These are phyloP conservation scores for Ophiostoma angusticollis DNA, from an alignment of 2,329 filamentous ascomycete species.

Conservation along the genomic window DNA sequence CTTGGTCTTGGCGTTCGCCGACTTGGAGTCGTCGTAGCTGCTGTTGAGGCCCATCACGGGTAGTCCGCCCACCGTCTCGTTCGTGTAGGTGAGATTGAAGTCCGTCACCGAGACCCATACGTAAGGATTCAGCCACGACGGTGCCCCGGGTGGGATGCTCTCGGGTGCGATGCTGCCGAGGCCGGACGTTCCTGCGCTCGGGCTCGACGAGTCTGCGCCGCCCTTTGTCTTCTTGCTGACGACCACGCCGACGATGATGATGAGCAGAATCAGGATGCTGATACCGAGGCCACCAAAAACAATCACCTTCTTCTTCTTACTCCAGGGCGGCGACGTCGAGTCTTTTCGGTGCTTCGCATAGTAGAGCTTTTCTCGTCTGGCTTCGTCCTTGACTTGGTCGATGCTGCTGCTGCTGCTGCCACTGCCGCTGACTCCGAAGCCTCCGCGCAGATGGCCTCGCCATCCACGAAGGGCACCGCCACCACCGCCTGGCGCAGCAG, in stretches of 20 bases:
- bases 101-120: conserved; percentile 81
- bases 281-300: conserved; percentile 42
- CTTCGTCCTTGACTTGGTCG: conserved; percentile 39
- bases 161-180: conserved; percentile 40
- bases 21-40: conserved; percentile 70
- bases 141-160: conserved; percentile 49
- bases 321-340: conserved; percentile 10
- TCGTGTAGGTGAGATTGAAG: conserved; percentile 92
- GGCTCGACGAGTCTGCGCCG: conserved; percentile 11
- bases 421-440: conserved; percentile 31
- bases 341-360: conserved; percentile 20
- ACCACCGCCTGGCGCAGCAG: neutral
- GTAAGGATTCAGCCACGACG: conserved; percentile 77
- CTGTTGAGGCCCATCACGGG: conserved; percentile 80
- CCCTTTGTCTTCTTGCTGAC: conserved; percentile 43
- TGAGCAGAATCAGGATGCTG: conserved; percentile 47
- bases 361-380: conserved; percentile 35
- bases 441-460: conserved; percentile 25
- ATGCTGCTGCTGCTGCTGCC: conserved; percentile 33
- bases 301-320: conserved; percentile 47
- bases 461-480: neutral
- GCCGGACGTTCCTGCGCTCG: conserved; percentile 25
- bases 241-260: conserved; percentile 55
- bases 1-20: conserved; percentile 69
- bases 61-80: conserved; percentile 70